These are phyloP conservation scores for Saccharomycopsis fermentans DNA, from an alignment of 805 yeast species.

Conservation along the genomic window DNA sequence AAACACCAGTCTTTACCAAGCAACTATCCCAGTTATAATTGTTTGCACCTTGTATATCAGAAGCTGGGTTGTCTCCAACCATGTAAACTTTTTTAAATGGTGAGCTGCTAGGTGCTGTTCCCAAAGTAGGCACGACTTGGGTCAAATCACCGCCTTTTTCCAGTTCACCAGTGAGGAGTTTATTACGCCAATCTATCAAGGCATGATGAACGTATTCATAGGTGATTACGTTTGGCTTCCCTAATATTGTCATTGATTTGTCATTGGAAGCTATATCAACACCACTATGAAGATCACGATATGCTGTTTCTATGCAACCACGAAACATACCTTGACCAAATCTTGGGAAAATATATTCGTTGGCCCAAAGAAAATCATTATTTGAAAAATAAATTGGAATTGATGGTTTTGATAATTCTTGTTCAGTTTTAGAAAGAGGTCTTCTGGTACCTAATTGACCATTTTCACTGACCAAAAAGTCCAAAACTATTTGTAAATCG, in stretches of 20 bases:
- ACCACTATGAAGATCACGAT: slow-evolving; percentile 43
- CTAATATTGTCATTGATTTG: slow-evolving; percentile 38
- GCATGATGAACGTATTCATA: slow-evolving; percentile 77
- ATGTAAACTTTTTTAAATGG: slow-evolving; percentile 65
- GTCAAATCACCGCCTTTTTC: slow-evolving; percentile 14
- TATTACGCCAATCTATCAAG: slow-evolving; percentile 41
- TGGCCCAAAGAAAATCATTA: slow-evolving; percentile 82
- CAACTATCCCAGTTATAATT: slow-evolving; percentile 82
- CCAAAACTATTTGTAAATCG: slow-evolving; percentile 70
- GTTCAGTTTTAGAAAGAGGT: not conserved
- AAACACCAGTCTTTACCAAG: slow-evolving; percentile 84
- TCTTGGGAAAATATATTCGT: slow-evolving; percentile 64
- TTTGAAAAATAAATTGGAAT: slow-evolving; percentile 74
- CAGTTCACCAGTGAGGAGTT: slow-evolving; percentile 22
- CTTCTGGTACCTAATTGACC: slow-evolving; percentile 61
- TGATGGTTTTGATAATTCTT: slow-evolving; percentile 33
- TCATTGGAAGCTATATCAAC: slow-evolving; percentile 32
- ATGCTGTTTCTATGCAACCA: slow-evolving; percentile 49
- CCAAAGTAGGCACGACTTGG: slow-evolving; percentile 36
- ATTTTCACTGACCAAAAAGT: slow-evolving; percentile 49
- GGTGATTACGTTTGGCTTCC: slow-evolving; percentile 72
- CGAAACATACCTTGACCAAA: slow-evolving; percentile 90
- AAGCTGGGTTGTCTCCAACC: slow-evolving; percentile 96
- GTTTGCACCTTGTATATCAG: slow-evolving; percentile 87
- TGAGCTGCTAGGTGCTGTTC: slow-evolving; percentile 29